Conservation (phyloP, 306 rosid species). For the Purshia tridentata region DNA sequence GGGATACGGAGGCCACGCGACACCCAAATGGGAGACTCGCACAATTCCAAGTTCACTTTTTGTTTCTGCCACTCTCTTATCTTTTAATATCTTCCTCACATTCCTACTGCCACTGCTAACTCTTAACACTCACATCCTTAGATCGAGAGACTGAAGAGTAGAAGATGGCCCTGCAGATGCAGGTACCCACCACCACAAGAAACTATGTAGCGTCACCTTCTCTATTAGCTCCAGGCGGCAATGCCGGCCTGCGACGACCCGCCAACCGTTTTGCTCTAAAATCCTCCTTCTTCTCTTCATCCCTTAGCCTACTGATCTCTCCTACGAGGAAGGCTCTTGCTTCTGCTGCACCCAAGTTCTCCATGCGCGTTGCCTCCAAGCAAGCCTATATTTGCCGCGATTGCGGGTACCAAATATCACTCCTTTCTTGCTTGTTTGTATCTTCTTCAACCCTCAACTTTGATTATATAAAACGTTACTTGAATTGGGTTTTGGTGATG, state of each 20-base stretch:
- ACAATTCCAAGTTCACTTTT: neutral
- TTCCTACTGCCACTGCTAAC: neutral
- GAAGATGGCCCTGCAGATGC: constrained; percentile 57
- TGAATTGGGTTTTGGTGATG: constrained; percentile 19
- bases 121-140: neutral
- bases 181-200: constrained; percentile 37
- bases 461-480: neutral
- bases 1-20: constrained; percentile 38
- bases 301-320: constrained; percentile 36
- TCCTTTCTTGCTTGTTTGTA: neutral
- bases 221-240: constrained; percentile 26
- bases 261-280: constrained; percentile 38
- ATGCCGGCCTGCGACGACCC: constrained; percentile 38
- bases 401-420: constrained; percentile 68
- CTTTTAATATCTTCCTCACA: constrained; percentile 22
- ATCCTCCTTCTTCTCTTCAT: constrained; percentile 56
- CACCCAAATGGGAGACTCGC: constrained; percentile 3
- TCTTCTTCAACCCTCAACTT: neutral
- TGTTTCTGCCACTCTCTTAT: constrained; percentile 9
- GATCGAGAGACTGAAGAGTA: neutral
- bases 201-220: constrained; percentile 16
- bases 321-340: constrained; percentile 27
- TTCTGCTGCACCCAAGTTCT: constrained; percentile 51
- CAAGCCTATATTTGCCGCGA: constrained; percentile 89
- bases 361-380: constrained; percentile 90